phyloP scores from a whole-genome alignment of 495 filamentous ascomycete species.

The Aspergillus sclerotioniger region DNA sequence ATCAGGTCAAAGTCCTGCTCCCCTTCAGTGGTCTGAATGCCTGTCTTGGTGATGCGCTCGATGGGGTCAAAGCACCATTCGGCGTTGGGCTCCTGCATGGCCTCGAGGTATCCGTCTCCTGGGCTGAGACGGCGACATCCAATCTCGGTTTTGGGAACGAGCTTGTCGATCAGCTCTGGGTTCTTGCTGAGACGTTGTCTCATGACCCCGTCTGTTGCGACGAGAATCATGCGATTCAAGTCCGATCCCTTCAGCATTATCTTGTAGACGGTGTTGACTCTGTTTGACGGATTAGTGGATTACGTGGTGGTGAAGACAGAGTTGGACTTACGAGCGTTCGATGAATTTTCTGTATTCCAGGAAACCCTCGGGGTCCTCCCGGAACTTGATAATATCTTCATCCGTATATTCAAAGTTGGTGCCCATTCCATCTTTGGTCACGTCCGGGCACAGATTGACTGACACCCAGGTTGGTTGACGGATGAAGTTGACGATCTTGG shows the following conservation, averaged over 20 bases:
- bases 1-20: constrained; percentile 44
- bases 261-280: constrained; percentile 12
- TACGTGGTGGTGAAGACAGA: no score
- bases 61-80: constrained; percentile 46
- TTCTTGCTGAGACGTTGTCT: constrained; percentile 32
- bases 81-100: constrained; percentile 43
- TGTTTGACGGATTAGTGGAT: background rate
- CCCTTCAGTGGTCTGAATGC: constrained; percentile 32
- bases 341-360: constrained; percentile 4
- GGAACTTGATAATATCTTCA: constrained; percentile 25
- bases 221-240: constrained; percentile 2
- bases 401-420: constrained; percentile 30
- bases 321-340: background rate
- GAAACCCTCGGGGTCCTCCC: background rate
- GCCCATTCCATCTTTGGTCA: constrained; percentile 21
- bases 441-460: constrained; percentile 20
- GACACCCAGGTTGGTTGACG: constrained; percentile 23
- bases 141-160: constrained; percentile 39
- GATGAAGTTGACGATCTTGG: constrained; percentile 32
- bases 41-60: constrained; percentile 45
- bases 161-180: constrained; percentile 30
- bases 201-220: constrained; percentile 22
- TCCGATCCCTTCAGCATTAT: constrained; percentile 13
- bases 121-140: constrained; percentile 46
- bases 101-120: constrained; percentile 37